phyloP scores from a whole-genome alignment of 768 basidiomycete species.

The Xerocomus brunneocitrinus region DNA sequence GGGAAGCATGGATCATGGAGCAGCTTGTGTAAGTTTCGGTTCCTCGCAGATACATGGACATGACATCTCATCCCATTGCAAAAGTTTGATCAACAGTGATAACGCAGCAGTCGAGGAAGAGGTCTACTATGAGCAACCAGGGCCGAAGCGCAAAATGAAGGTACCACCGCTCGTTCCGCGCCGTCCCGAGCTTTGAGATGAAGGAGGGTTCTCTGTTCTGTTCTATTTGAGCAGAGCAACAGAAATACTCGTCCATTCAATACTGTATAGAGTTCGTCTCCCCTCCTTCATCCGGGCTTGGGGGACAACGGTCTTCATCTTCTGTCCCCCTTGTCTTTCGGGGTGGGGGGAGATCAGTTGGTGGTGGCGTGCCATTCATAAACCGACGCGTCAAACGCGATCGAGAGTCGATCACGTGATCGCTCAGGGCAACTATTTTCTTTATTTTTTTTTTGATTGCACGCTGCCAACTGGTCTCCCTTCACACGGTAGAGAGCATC shows the following conservation, averaged over 20 bases:
- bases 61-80: conserved; percentile 5
- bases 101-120: conserved; percentile 71
- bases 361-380: conserved; percentile 20
- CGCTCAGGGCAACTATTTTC: conserved; percentile 21
- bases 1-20: conserved; percentile 91
- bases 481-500: conserved; percentile 23
- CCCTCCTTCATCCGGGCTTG: conserved; percentile 89
- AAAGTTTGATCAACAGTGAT: conserved; percentile 69
- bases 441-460: conserved; percentile 8
- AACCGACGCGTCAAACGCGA: conserved; percentile 32
- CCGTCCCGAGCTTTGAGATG: conserved; percentile 93
- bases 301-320: conserved; percentile 71
- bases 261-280: conserved; percentile 70
- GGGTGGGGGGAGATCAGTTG: conserved; percentile 35
- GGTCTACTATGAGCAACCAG: conserved; percentile 68
- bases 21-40: conserved; percentile 67
- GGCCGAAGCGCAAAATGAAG: conserved; percentile 77
- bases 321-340: conserved; percentile 69
- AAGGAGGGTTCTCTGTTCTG: conserved; percentile 61
- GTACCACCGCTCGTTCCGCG: conserved; percentile 80
- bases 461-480: conserved; percentile 37
- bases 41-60: neutral
- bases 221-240: conserved; percentile 27
- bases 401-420: conserved; percentile 21
- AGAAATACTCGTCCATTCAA: conserved; percentile 29